phyloP scores from a whole-genome alignment of 352 stramenopile genomes.

The Phytopythium aichiense region DNA sequence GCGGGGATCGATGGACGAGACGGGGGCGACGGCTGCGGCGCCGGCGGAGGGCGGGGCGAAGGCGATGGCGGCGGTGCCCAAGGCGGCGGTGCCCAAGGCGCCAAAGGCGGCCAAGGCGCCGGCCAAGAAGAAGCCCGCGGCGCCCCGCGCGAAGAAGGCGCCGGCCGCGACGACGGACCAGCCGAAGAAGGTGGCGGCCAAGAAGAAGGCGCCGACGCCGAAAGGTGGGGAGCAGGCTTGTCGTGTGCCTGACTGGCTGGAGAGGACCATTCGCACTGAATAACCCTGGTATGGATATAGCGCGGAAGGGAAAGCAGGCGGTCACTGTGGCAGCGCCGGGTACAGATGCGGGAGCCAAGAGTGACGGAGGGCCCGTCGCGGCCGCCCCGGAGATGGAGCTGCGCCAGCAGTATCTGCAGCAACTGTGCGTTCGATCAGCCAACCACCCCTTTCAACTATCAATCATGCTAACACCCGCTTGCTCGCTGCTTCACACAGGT shows the following conservation, averaged over 20 bases:
- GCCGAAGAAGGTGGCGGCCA: too few species aligned
- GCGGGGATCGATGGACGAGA: not conserved
- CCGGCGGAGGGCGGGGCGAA: not conserved
- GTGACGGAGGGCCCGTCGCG: not conserved
- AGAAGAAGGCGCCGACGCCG: slow-evolving; percentile 1
- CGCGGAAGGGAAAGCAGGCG: slow-evolving; percentile 8
- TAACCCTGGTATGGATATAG: not conserved
- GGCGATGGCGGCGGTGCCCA: not conserved
- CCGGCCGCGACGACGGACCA: slow-evolving; percentile 2
- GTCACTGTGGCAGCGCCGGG: not conserved
- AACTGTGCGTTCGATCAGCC: slow-evolving; percentile 24
- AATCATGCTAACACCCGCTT: not conserved
- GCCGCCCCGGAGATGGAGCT: slow-evolving; percentile 13
- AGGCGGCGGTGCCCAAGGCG: not conserved
- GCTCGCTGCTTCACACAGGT: slow-evolving; percentile 3
- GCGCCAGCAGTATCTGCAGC: slow-evolving; percentile 37
- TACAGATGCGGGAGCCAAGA: not conserved
- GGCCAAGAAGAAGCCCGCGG: slow-evolving; percentile 7
- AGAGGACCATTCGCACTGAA: not conserved
- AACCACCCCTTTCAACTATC: not conserved
- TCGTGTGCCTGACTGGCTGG: not conserved
- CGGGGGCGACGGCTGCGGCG: not conserved
- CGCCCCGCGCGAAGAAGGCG: too few species aligned
- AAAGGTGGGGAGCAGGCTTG: slow-evolving; percentile 3
- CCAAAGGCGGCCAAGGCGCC: not conserved